Evolutionary conservation across 2,329 filamentous ascomycete genomes (phyloP).

Genomic region (Phaeophleospora eucalypticola): DNA sequence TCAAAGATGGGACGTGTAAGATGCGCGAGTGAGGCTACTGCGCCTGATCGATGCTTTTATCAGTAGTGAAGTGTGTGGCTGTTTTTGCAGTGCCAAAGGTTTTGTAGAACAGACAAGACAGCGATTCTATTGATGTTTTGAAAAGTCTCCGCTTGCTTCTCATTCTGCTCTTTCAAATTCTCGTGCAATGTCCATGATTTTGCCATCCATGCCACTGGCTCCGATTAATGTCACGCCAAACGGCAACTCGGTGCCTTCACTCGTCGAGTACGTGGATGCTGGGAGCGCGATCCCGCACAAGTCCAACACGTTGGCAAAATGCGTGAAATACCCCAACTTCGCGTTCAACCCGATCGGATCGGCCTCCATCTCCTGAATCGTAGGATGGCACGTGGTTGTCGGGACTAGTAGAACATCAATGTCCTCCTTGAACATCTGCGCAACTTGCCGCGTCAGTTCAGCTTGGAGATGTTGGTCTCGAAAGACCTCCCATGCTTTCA

Average conservation of each 20-base stretch:
- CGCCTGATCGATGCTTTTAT: too few relatives aligned
- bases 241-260: conserved; percentile 29
- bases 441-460: conserved; percentile 41
- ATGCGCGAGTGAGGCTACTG: not conserved
- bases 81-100: not conserved
- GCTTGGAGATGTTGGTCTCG: conserved; percentile 46
- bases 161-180: conserved; percentile 26
- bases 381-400: conserved; percentile 47
- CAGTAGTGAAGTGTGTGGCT: too few relatives aligned
- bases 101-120: conserved; percentile 3
- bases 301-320: conserved; percentile 60
- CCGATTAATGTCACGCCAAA: conserved; percentile 42
- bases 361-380: conserved; percentile 47
- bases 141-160: not conserved
- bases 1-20: not conserved
- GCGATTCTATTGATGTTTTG: not conserved
- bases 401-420: conserved; percentile 54
- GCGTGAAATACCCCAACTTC: conserved; percentile 53
- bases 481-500: conserved; percentile 47
- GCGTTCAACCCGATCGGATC: conserved; percentile 55
- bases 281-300: conserved; percentile 53
- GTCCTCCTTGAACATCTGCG: conserved; percentile 38
- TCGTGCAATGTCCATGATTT: conserved; percentile 38
- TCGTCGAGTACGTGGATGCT: conserved; percentile 40
- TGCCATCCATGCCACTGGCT: conserved; percentile 37